Evolutionary conservation across 2,329 filamentous ascomycete species (phyloP).

Genomic region (Xylariaceae sp.): DNA sequence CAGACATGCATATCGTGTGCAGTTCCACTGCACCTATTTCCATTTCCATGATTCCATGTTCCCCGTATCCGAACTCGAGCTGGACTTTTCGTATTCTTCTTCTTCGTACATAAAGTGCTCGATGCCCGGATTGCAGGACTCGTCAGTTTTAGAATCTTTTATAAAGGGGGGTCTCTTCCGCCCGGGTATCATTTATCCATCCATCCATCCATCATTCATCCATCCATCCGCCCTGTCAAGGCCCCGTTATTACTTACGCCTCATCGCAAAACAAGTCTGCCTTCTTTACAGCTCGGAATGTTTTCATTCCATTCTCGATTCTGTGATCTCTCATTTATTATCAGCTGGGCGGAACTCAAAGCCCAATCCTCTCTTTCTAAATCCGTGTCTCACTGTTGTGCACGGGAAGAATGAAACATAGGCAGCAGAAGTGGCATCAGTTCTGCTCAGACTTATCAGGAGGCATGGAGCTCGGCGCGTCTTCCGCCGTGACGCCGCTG

Average conservation of each 20-base stretch:
- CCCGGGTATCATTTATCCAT: neutral
- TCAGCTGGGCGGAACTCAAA: neutral
- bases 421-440: neutral
- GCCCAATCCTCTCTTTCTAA: neutral
- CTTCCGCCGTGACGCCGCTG: constrained; percentile 57
- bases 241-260: neutral
- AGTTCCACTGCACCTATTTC: too few relatives aligned
- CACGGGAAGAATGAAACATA: neutral
- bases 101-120: neutral
- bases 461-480: constrained; percentile 47
- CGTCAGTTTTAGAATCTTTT: neutral
- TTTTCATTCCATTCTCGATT: neutral
- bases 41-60: too few relatives aligned
- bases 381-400: neutral
- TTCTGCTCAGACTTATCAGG: constrained; percentile 25
- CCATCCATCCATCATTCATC: neutral
- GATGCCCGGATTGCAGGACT: neutral
- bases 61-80: too few relatives aligned
- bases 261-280: neutral
- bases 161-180: constrained; percentile 14
- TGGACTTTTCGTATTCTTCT: too few relatives aligned
- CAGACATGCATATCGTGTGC: too few relatives aligned
- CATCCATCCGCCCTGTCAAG: constrained; percentile 1
- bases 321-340: neutral
- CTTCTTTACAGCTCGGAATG: neutral